These are phyloP conservation scores for Diutina scorzettiae DNA, from an alignment of 1,139 yeast genomes.

Conservation along the genomic window DNA sequence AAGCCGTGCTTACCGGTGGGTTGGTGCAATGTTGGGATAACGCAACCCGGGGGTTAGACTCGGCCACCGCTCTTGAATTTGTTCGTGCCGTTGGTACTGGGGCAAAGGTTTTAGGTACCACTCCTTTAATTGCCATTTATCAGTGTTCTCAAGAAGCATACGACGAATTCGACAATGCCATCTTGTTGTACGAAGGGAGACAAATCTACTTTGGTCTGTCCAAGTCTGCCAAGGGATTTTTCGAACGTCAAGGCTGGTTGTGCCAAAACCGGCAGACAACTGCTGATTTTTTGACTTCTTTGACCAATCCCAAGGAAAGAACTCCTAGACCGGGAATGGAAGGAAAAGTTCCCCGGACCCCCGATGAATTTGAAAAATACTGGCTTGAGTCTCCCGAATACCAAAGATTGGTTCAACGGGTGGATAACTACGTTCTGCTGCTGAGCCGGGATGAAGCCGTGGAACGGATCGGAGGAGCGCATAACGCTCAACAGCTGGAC, in stretches of 20 bases:
- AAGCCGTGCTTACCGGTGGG: slow-evolving; percentile 26
- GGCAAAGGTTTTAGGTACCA: slow-evolving; percentile 15
- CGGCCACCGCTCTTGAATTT: slow-evolving; percentile 37
- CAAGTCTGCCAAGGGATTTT: slow-evolving; percentile 14
- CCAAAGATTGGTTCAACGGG: slow-evolving; percentile 24
- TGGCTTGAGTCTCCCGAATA: slow-evolving; percentile 56
- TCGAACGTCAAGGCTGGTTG: slow-evolving; percentile 16
- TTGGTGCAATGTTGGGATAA: slow-evolving; percentile 48
- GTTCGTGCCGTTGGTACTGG: slow-evolving; percentile 18
- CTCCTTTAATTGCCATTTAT: slow-evolving; percentile 18
- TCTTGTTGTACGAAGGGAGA: slow-evolving; percentile 17
- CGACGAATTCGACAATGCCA: slow-evolving; percentile 17
- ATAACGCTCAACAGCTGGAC: neutral
- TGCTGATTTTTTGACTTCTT: slow-evolving; percentile 69
- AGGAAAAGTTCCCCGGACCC: slow-evolving; percentile 50
- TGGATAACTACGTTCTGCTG: slow-evolving; percentile 14
- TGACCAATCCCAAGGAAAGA: slow-evolving; percentile 67
- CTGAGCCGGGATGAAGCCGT: neutral
- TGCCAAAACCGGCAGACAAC: slow-evolving; percentile 45
- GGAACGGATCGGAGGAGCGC: slow-evolving; percentile 8
- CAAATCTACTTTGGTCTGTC: slow-evolving; percentile 17
- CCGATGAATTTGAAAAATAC: slow-evolving; percentile 52
- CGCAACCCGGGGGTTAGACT: slow-evolving; percentile 50
- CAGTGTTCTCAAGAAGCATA: slow-evolving; percentile 20
- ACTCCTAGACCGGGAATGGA: slow-evolving; percentile 44